Evolutionary conservation across 345 rosid species (phyloP), one percentile per base, ranked within the genome.

Genomic region (Psidium guajava): DNA sequence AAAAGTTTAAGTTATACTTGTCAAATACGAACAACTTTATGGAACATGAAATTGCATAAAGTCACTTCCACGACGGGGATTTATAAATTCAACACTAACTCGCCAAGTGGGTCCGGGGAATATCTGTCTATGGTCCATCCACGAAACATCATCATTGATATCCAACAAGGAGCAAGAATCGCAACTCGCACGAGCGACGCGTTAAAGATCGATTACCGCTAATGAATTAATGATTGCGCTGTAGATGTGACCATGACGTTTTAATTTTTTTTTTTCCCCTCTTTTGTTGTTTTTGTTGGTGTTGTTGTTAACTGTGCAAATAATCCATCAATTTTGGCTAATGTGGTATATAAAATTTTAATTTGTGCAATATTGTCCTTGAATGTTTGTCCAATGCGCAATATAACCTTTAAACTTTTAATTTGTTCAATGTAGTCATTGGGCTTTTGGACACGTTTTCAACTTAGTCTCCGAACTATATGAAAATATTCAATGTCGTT

Each of bases 391-490:
- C 3, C 3, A 49, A 11, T 11, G 51, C 11, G 3, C 13, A 11
- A 49, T 11, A 3, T 3, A 0, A 2, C 11, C 13, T 1, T 0
- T 11, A 11, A 11, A 11, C 2, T 1, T 49, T 49, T 49, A 49
- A 49, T 49, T 49, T 49, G 51, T 49, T 49, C 13, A 49, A 10
- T 11, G 3, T 10, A 2, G 3, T 11, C 51, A 2, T 2, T 49
- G 51, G 1, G 11, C 0, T 49, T 49, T 49, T 11, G n/a, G 12
- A 2, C 51, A 9, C 51, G 11, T 49, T 12, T 49, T 49, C 51
- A 49, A 49, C 11, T 10, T 49, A 49, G 51, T 49, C 3, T 3
- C 13, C 0, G 0, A 49, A 49, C 11, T 49, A 49, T 49, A 49
- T 49, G 51, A 49, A 49, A 49, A 49, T 9, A 13, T 49, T 3